phyloP scores from a whole-genome alignment of 2,329 filamentous ascomycete species.

The Teratosphaeria destructans region DNA sequence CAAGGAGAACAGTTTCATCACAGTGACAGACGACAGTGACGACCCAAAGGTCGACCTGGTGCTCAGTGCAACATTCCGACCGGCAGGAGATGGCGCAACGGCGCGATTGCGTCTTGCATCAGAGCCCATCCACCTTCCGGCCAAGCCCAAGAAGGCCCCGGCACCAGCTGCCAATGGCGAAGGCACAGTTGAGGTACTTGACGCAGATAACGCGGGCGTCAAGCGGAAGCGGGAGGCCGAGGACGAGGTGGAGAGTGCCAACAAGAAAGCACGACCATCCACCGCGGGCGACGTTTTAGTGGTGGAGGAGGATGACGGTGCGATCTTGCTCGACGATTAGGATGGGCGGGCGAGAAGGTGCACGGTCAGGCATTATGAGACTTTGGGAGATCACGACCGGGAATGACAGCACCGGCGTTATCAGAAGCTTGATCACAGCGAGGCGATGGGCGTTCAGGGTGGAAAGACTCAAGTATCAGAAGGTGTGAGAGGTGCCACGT shows the following conservation, averaged over 20 bases:
- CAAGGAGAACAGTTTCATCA: slow-evolving; percentile 60
- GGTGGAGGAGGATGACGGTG: slow-evolving; percentile 19
- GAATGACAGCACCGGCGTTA: not conserved
- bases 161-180: slow-evolving; percentile 10
- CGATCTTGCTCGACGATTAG: slow-evolving; percentile 20
- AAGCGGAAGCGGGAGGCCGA: slow-evolving; percentile 22
- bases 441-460: not conserved
- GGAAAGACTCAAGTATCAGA: not conserved
- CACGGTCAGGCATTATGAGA: not conserved
- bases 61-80: slow-evolving; percentile 30
- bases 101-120: slow-evolving; percentile 8
- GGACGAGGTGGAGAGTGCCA: slow-evolving; percentile 12
- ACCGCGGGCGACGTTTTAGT: slow-evolving; percentile 10
- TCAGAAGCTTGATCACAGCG: not conserved
- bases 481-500: not conserved
- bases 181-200: not conserved
- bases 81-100: not conserved
- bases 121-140: slow-evolving; percentile 9
- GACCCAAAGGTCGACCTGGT: slow-evolving; percentile 73
- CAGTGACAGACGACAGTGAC: slow-evolving; percentile 72
- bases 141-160: slow-evolving; percentile 11
- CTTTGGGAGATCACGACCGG: not conserved
- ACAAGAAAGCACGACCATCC: slow-evolving; percentile 13
- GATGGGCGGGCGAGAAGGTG: not conserved
- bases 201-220: slow-evolving; percentile 1